These are phyloP conservation scores for Cenchrus fungigraminus DNA, from an alignment of 176 grass and related monocot genomes.

Conservation along the genomic window DNA sequence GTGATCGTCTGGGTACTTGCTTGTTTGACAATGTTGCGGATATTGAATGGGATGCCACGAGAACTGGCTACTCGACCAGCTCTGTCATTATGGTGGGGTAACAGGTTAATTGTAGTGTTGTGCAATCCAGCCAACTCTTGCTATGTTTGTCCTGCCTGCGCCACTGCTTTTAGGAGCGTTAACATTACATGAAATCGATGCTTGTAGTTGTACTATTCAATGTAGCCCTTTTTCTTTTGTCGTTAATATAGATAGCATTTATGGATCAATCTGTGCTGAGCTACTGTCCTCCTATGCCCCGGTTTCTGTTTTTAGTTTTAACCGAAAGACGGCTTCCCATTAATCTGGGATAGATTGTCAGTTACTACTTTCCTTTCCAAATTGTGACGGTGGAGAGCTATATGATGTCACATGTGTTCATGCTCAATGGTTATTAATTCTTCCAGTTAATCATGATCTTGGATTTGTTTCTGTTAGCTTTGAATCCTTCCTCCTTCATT, in stretches of 20 bases:
- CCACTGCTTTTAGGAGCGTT: no score
- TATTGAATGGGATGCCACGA: not conserved
- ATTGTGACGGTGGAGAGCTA: not conserved
- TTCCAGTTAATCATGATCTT: not conserved
- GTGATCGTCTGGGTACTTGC: not conserved
- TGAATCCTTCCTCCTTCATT: slow-evolving; percentile 32
- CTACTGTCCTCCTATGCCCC: not conserved
- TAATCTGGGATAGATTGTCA: slow-evolving; percentile 1
- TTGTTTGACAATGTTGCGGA: not conserved
- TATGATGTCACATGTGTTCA: not conserved
- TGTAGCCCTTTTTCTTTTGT: no score
- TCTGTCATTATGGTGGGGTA: not conserved
- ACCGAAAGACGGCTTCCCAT: not conserved
- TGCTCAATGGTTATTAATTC: slow-evolving; percentile 5
- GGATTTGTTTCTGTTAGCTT: slow-evolving; percentile 13
- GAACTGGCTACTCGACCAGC: not conserved
- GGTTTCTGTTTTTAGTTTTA: not conserved
- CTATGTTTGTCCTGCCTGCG: not conserved
- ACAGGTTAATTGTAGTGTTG: not conserved
- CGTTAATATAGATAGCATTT: no score
- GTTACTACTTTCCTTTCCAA: not conserved
- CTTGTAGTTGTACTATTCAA: no score
- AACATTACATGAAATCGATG: no score
- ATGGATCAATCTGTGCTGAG: no score
- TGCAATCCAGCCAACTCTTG: not conserved